Base-by-base conservation (phyloP, 441 rosid genomes). In the Syzygium malaccense region DNA sequence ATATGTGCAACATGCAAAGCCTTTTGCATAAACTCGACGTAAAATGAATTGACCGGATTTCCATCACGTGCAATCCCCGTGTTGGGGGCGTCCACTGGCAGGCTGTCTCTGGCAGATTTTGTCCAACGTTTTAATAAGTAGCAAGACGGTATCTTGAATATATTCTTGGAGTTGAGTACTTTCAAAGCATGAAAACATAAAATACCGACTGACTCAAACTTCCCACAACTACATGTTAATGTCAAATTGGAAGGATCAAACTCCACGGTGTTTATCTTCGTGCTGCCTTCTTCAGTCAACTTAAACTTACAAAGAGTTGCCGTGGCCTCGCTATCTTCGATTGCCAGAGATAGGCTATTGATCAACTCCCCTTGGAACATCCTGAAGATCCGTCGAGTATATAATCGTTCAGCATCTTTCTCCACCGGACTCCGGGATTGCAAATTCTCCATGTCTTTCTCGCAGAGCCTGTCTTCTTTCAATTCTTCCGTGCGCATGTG, bases 401-500 rank as follows among this genome's bases (percentile, higher is more conserved):
- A 57, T n/a, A 57, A 25, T n/a, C 62, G 7, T 57, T 57, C 3
- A 4, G 62, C 62, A 10, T 57, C 14, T 4, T 57, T 57, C 62
- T 4, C 6, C n/a, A 57, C 2, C 0, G 14, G 62, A 25, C 7
- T 57, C 14, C 3, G 25, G 14, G 14, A 25, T 25, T 9, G 4
- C n/a, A 11, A 57, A 25, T 25, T 25, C 62, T 25, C 62, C n/a
- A 25, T 2, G 14, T 12, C n/a, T 57, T 57, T 57, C 14, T 57
- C 14, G 1, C 62, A 57, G n/a, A 3, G 0, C 62, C 7, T 0
- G n/a, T 57, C 62, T 25, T 57, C 62, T n/a, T 25, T 25, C n/a
- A 25, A 57, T 25, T 57, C 62, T 57, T 57, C 0, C 62, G 0
- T 0, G 14, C 62, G 62, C 0, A 25, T 4, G 6, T 57, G 0